Evolutionary conservation across 257 asterid genomes (phyloP).

Genomic region (Solanum pennellii): DNA sequence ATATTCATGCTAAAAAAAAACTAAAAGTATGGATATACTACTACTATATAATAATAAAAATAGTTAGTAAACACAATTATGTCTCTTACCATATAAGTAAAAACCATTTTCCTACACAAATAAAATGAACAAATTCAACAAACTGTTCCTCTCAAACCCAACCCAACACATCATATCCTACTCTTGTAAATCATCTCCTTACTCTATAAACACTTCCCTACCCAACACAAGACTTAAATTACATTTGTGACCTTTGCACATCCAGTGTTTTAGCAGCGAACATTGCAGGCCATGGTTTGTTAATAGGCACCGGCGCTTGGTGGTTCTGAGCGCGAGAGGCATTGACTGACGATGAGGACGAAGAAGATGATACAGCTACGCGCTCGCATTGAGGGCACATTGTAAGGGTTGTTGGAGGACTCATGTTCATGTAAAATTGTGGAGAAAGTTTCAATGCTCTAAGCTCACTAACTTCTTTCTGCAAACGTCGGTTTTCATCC

Average conservation of each 20-base stretch:
- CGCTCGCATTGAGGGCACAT: constrained; percentile 99
- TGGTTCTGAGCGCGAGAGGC: constrained; percentile 5
- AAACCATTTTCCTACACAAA: background rate
- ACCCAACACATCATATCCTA: background rate
- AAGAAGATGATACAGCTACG: constrained; percentile 37
- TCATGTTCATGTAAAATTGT: constrained; percentile 84
- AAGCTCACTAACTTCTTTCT: constrained; percentile 78
- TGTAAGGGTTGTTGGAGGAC: constrained; percentile 89
- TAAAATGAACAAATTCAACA: background rate
- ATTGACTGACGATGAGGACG: constrained; percentile 14
- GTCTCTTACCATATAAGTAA: background rate
- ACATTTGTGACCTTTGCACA: constrained; percentile 17
- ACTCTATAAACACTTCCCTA: constrained; percentile 10
- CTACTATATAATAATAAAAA: background rate
- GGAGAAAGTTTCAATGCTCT: constrained; percentile 82
- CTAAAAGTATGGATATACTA: background rate
- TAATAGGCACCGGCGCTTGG: constrained; percentile 17
- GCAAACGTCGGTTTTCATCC: constrained; percentile 71
- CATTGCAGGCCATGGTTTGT: constrained; percentile 51
- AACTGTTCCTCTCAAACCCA: constrained; percentile 14
- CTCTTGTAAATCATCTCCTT: background rate
- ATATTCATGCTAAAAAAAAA: background rate
- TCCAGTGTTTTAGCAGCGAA: constrained; percentile 26
- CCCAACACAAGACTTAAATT: background rate
- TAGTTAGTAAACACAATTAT: background rate